Conservation (phyloP, 75 land plant genomes). For the Gnetum montanum region DNA sequence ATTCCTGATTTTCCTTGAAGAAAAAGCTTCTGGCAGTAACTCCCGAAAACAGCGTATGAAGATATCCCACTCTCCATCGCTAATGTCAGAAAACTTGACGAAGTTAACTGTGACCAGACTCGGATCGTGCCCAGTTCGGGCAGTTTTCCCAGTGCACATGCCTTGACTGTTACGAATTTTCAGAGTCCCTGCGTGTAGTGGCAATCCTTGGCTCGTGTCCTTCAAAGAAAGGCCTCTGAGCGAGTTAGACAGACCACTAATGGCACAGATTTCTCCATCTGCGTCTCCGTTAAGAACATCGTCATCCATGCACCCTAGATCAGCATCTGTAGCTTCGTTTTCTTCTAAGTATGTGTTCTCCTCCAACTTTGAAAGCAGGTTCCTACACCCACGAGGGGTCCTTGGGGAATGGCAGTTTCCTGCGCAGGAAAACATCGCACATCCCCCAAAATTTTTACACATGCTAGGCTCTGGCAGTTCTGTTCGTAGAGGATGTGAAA, state of each 20-base stretch:
- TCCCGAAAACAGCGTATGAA: constrained; percentile 63
- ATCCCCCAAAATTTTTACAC: neutral
- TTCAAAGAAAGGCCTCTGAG: constrained; percentile 2
- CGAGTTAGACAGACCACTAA: constrained; percentile 9
- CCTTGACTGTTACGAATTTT: constrained; percentile 10
- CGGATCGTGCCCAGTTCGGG: constrained; percentile 44
- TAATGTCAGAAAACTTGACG: constrained; percentile 66
- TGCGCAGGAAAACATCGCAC: neutral
- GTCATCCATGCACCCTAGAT: neutral
- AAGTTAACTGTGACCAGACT: constrained; percentile 38
- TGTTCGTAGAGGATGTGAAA: neutral
- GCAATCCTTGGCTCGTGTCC: neutral
- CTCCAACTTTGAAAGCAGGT: constrained; percentile 33
- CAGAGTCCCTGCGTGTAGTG: constrained; percentile 1
- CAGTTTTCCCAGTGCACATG: neutral
- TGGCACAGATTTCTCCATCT: neutral
- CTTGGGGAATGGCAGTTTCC: constrained; percentile 12
- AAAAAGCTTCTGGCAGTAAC: constrained; percentile 51
- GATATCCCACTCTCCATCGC: constrained; percentile 54
- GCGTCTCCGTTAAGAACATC: neutral
- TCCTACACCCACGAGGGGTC: constrained; percentile 16
- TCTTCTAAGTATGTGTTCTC: constrained; percentile 28
- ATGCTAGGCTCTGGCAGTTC: neutral
- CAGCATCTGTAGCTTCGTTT: constrained; percentile 12
- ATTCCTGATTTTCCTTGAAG: constrained; percentile 23